A percentile compares a stretch with the other conserved stretches of the same genome.
phyloP scores from a whole-genome alignment of 352 stramenopile genomes.

The Pythium graminicola region DNA sequence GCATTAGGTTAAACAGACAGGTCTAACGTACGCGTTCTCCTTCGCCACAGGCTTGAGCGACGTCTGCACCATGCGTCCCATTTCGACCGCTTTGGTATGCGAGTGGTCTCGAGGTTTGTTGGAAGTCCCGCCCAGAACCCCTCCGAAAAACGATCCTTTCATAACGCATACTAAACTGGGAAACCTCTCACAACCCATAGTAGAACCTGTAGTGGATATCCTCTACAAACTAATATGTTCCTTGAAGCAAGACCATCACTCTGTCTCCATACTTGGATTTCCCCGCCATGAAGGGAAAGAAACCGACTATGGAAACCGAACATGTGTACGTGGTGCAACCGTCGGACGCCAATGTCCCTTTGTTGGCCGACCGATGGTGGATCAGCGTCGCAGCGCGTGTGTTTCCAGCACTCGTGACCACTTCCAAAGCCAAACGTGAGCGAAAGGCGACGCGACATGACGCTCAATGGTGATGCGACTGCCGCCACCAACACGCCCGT shows the following conservation, averaged over 20 bases:
- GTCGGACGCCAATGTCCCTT: background rate
- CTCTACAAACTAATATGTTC: constrained; percentile 7
- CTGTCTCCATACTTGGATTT: background rate
- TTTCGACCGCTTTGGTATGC: background rate
- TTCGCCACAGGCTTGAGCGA: constrained; percentile 15
- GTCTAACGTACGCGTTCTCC: constrained; percentile 12
- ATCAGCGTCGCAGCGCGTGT: constrained; percentile 44
- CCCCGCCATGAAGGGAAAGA: background rate
- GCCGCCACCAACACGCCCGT: constrained; percentile 30
- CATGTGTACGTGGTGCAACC: constrained; percentile 14
- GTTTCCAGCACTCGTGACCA: constrained; percentile 38
- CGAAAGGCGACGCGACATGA: constrained; percentile 30
- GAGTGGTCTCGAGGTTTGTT: constrained; percentile 1
- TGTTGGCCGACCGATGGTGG: constrained; percentile 21
- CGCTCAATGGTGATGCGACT: constrained; percentile 34
- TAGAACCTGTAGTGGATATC: background rate
- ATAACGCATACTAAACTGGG: background rate
- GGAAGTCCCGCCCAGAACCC: background rate
- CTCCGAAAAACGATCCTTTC: background rate
- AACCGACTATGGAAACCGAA: constrained; percentile 5
- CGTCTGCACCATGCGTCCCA: constrained; percentile 24
- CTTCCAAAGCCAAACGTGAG: constrained; percentile 64
- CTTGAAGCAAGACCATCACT: constrained; percentile 18
- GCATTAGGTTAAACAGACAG: no score
- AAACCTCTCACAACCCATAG: background rate